Conservation (phyloP, 2,329 filamentous ascomycete species). For the Coniella vitis region DNA sequence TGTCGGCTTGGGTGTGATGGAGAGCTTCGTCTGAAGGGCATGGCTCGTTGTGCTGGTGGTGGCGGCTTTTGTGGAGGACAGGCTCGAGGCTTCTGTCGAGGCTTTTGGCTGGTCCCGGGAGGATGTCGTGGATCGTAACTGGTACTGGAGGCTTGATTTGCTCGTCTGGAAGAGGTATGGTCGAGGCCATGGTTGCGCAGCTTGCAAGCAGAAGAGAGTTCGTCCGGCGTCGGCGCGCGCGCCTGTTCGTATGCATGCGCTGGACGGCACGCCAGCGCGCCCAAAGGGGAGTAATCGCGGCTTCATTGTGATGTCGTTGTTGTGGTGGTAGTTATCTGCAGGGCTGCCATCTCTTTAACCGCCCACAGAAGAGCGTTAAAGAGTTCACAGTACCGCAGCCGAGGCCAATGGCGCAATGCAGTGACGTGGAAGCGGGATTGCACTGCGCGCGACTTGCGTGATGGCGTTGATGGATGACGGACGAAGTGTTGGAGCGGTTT, state of each 20-base stretch:
- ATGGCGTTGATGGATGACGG: not conserved
- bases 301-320: conserved; percentile 4
- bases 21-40: not conserved
- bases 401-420: not conserved
- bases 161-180: conserved; percentile 3
- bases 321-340: not conserved
- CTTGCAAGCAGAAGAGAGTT: conserved; percentile 4
- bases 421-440: no score
- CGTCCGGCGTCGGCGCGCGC: not conserved
- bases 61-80: not conserved
- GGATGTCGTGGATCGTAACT: conserved; percentile 6
- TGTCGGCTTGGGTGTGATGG: conserved; percentile 4
- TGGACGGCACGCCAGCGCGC: conserved; percentile 2
- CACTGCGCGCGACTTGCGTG: conserved; percentile 1
- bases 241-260: not conserved
- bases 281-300: conserved; percentile 6
- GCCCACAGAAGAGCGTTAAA: not conserved
- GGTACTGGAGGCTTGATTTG: conserved; percentile 1
- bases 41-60: not conserved
- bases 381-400: no score
- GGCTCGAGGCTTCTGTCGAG: not conserved
- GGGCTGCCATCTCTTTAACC: not conserved
- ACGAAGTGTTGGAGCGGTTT: no score
- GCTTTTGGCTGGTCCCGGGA: conserved; percentile 1
- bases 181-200: conserved; percentile 3